These are phyloP conservation scores for Podaxis pistillaris DNA, from an alignment of 768 basidiomycete species.

Conservation along the genomic window DNA sequence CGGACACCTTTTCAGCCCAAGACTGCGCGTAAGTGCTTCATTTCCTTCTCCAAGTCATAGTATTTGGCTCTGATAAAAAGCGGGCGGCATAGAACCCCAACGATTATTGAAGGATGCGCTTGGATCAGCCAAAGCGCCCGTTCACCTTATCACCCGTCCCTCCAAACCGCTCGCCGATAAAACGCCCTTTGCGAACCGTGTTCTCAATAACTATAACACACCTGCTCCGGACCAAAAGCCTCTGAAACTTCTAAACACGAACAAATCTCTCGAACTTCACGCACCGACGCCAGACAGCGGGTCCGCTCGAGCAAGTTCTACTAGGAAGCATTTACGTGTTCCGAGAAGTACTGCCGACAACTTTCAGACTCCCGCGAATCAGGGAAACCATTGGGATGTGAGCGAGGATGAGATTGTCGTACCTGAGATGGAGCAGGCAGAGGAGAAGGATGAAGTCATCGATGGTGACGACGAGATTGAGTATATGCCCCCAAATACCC, in stretches of 20 bases:
- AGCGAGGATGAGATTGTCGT: slow-evolving; percentile 46
- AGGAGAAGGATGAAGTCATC: slow-evolving; percentile 28
- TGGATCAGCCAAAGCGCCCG: slow-evolving; percentile 19
- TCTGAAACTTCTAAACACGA: slow-evolving; percentile 27
- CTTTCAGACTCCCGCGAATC: slow-evolving; percentile 67
- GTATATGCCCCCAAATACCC: slow-evolving; percentile 49
- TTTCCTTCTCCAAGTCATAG: not conserved
- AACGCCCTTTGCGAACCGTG: slow-evolving; percentile 75
- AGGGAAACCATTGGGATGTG: slow-evolving; percentile 75
- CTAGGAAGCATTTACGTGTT: slow-evolving; percentile 59
- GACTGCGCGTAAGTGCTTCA: slow-evolving; percentile 29
- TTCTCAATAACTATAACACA: slow-evolving; percentile 8
- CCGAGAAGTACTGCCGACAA: slow-evolving; percentile 47
- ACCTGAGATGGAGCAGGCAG: slow-evolving; percentile 25
- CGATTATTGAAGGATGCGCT: slow-evolving; percentile 22
- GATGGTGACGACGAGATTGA: slow-evolving; percentile 48
- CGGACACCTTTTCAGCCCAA: slow-evolving; percentile 36
- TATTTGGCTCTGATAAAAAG: not conserved
- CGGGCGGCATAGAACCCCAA: slow-evolving; percentile 17
- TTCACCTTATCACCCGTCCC: slow-evolving; percentile 21
- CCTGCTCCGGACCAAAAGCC: slow-evolving; percentile 25
- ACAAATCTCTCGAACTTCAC: slow-evolving; percentile 17
- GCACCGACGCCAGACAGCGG: slow-evolving; percentile 38
- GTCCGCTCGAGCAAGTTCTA: slow-evolving; percentile 58
- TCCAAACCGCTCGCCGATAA: slow-evolving; percentile 66